Evolutionary conservation across 1,284 basidiomycete genomes (phyloP), one percentile per base, ranked within the genome.

Genomic region (Leccinum pachyderme): DNA sequence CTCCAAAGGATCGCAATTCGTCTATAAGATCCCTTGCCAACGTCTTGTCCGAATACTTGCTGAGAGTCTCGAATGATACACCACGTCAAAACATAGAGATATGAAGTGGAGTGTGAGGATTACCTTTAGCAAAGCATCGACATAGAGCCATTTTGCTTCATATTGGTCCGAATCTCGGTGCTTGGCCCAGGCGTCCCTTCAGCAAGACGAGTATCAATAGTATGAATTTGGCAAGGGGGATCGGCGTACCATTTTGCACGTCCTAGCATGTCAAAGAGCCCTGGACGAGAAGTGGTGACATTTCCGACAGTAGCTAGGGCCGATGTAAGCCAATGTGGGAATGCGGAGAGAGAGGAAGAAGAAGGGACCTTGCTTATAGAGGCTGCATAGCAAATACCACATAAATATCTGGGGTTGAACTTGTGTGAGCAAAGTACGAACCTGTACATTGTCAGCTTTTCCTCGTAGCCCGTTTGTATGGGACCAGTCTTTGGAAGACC

Each of bases 391-490:
- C 44, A 22, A 27, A 24, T 31, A 50, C 33, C 15, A 7, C 35
- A 47, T 68, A 39, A 67, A 44, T 11, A 35, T 0, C 27, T 5
- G 27, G 11, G n/a, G 15, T n/a, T 15, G 15, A 7, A 5, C 6
- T n/a, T n/a, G 49, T 27, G 41, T 43, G 33, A 52, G 33, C 29
- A 56, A 52, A 41, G 57, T 15, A 67, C 79, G 39, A 56, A 89
- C 86, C 93, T 93, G 71, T 98, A 98, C 81, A 98, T 92, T 13
- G 87, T 85, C 8, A 98, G 77, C 72, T 98, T 98, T 72, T 98
- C 95, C 64, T 98, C 95, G 72, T 98, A 98, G 53, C 86, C 92
- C 0, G 95, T 98, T 74, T 98, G 95, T 61, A 98, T 95, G 41
- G 95, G 93, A 0, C 96, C 95, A 9, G 88, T 91, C 77, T 96